Evolutionary conservation across 805 yeast species (phyloP).

Genomic region (Cyberlindnera sargentensis): DNA sequence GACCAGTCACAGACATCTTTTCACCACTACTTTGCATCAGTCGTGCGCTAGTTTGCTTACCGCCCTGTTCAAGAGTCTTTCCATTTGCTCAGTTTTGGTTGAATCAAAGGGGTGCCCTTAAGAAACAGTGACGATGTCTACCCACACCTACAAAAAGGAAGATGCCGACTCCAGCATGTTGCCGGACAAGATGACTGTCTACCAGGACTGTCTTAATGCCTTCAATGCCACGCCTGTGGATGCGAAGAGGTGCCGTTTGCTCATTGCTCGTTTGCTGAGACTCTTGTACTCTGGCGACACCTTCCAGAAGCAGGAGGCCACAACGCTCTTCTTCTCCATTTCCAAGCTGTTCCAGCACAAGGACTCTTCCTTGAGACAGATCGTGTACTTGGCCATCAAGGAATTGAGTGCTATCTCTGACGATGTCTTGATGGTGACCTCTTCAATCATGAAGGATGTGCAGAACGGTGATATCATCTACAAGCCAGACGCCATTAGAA

Average conservation of each 20-base stretch:
- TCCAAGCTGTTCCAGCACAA: conserved; percentile 93
- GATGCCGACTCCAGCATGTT: conserved; percentile 57
- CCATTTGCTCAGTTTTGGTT: background rate
- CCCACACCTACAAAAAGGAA: conserved; percentile 80
- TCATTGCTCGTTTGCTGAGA: conserved; percentile 77
- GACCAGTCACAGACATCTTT: too few species aligned
- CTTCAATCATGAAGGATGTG: conserved; percentile 96
- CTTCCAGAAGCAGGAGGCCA: conserved; percentile 85
- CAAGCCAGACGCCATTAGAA: conserved; percentile 92
- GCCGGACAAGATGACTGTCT: conserved; percentile 96
- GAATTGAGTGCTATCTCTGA: conserved; percentile 80
- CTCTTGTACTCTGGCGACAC: conserved; percentile 80
- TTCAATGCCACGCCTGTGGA: conserved; percentile 89
- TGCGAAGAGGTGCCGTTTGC: conserved; percentile 76
- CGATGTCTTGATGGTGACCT: conserved; percentile 95
- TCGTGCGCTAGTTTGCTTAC: too few species aligned
- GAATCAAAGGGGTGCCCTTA: conserved; percentile 2
- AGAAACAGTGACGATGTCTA: conserved; percentile 49
- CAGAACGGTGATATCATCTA: conserved; percentile 81
- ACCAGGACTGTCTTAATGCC: conserved; percentile 88
- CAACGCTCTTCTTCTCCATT: conserved; percentile 86
- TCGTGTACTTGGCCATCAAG: conserved; percentile 90
- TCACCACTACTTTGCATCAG: too few species aligned
- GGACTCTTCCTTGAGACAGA: conserved; percentile 81
- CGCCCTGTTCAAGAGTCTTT: background rate